Base-by-base conservation (phyloP, 2,329 filamentous ascomycete species). In the Fonsecaea pugnacius region DNA sequence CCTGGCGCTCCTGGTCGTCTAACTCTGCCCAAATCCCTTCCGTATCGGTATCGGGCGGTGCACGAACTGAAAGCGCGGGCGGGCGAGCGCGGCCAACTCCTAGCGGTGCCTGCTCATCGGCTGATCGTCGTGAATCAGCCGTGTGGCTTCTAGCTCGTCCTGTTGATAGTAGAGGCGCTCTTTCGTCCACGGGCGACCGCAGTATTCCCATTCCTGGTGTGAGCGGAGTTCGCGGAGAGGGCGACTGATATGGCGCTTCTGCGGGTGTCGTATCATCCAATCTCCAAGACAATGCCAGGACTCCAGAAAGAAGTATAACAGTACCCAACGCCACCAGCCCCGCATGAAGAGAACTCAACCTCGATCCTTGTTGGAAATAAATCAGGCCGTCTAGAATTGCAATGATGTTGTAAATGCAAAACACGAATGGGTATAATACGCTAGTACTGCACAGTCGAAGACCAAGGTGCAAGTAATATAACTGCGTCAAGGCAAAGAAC, bases 391-490 rank as follows among this genome's bases (percentile, higher is more conserved):
- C 95, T 70, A 98, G 82, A 71, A 99, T 99, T 70, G 95, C 95
- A 73, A 98, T 93, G 73, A 99, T 96, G 82, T 99, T 99, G 84
- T 98, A 99, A 69, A 98, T 87, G 83, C 95, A 99, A 78, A 99
- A 99, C 43, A 98, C 93, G 71, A 98, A 89, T 4, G 95, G 95
- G 77, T 99, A 99, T 70, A 99, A 84, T 67, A 98, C 90, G 72
- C 92, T 96, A 24, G 95, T 98, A 60, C 93, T 97, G 76, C 96
- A 92, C 58, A 99, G 84, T 78, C 96, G 96, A 67, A 99, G 84
- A 59, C 95, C 95, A 50, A 91, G 87, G 75, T 99, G 95, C 66
- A 99, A 86, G 77, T 96, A 98, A 79, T 96, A 99, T 5, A 99
- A 85, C 77, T 99, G 95, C 51, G 88, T 90, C 51, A 99, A 84